Evolutionary conservation across 495 filamentous ascomycete genomes (phyloP), one percentile per base, ranked within the genome.

Genomic region (Aspergillus olivimuriae): DNA sequence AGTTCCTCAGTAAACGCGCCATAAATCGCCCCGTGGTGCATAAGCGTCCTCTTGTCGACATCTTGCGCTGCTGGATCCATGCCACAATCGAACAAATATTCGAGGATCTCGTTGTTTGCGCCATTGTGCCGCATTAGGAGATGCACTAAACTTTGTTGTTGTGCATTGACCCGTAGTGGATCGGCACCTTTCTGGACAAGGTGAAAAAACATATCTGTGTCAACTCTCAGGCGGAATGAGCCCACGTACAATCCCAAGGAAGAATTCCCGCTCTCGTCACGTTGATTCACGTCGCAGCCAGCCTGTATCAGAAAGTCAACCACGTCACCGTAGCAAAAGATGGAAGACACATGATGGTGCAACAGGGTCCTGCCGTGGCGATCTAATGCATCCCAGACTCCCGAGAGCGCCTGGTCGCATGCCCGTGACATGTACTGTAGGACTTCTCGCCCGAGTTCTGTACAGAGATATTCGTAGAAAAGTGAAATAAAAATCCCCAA

Each of bases 11-110:
- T 48, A 22, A 48, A 48, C 28, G 32, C 42, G 19, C 21, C 30
- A 33, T 51, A 38, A 31, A 46, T 51, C 22, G 37, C 48, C 28
- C 48, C 43, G 33, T 51, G 17, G 30, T 51, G 43, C 17, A 51
- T 39, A 34, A 51, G 16, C 10, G 20, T 46, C 16, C 24, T 45
- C 6, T 19, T 22, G 18, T 51, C 37, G 18, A 44, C 19, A 37
- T 51, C 43, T 31, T 41, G 32, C 31, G 43, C 21, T 37, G 31
- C 22, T 28, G 39, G 44, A 38, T 46, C 48, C 16, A 51, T 23
- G 19, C 44, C 44, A 46, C 8, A 21, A 18, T 11, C 11, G 26
- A 46, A 38, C 37, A 51, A 23, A 23, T 14, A 31, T 26, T 42
- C 23, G 10, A 51, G 20, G 5, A 51, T 39, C 16, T 34, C 4